Evolutionary conservation across 495 filamentous ascomycete genomes (phyloP).

Genomic region (Podospora bellae-mahoneyi): DNA sequence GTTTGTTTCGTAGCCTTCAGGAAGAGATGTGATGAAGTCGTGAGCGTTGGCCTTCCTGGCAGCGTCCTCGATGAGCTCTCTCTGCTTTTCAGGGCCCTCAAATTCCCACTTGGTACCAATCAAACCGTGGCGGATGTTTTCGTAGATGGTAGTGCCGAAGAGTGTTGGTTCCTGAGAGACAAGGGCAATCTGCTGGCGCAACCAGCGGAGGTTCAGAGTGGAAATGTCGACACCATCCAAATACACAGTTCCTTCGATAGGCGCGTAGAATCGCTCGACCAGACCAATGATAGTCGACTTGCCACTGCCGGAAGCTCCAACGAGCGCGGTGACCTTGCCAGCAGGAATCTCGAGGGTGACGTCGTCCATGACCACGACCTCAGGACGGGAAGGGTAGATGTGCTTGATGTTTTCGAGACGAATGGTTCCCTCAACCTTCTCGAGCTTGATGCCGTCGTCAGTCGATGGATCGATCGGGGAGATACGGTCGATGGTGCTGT

Average conservation of each 20-base stretch:
- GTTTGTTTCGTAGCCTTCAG: conserved; percentile 88
- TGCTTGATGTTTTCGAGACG: conserved; percentile 83
- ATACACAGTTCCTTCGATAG: conserved; percentile 72
- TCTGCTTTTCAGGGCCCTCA: conserved; percentile 59
- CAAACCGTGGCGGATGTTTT: conserved; percentile 83
- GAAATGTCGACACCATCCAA: conserved; percentile 83
- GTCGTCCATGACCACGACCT: conserved; percentile 80
- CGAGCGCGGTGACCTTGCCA: conserved; percentile 82
- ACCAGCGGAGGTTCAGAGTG: conserved; percentile 81
- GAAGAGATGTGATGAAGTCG: conserved; percentile 79
- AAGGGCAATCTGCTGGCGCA: conserved; percentile 85
- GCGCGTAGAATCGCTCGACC: conserved; percentile 90
- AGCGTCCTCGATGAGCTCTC: conserved; percentile 70
- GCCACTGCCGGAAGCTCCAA: conserved; percentile 82
- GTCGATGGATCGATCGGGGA: conserved; percentile 81
- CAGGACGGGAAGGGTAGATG: conserved; percentile 88
- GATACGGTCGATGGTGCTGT: conserved; percentile 81
- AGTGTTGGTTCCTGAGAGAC: conserved; percentile 81
- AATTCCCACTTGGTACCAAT: conserved; percentile 78
- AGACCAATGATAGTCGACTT: conserved; percentile 92
- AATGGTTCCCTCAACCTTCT: conserved; percentile 70
- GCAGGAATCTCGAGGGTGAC: conserved; percentile 76
- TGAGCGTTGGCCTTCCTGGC: conserved; percentile 91
- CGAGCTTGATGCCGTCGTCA: conserved; percentile 65
- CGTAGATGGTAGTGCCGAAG: conserved; percentile 80